Base-by-base conservation (phyloP, 768 basidiomycete species). In the Symmetrospora coprosmae region DNA sequence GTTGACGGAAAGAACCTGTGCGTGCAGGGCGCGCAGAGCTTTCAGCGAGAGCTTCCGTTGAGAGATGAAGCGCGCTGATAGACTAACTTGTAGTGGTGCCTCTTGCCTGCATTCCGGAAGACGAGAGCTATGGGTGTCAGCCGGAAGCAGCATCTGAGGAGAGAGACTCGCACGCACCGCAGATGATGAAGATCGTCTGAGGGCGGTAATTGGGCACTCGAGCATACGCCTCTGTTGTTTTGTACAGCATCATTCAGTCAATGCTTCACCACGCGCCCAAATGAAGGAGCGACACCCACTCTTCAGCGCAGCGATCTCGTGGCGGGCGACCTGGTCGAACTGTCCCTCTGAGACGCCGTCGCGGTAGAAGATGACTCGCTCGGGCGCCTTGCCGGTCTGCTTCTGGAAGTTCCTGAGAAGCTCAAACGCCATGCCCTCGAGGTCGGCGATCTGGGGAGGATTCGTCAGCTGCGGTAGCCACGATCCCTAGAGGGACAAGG, bases 311-410 rank as follows among this genome's bases (percentile, higher is more conserved):
- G 55, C 38, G 19, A 58, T 46, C 31, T 58, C 55, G 13, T 23
- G 3, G 7, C 55, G 41, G 21, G 23, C 25, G 4, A 58, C 55
- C 30, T 23, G 28, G 23, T 63, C 51, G 62, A 59, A 63, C 37
- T 63, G 62, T 19, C 52, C 46, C 35, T 63, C 62, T 8, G 62
- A 55, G 33, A 63, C 62, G 11, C 62, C 62, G 25, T 63, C 62
- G 45, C 47, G 46, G 37, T 33, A 61, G 37, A 62, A 37, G 43
- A 63, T 38, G 35, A 63, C 31, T 8, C 50, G 11, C 5, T 23
- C 13, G 6, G 62, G 62, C 5, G 31, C 8, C 9, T n/a, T 2
- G 17, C 38, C 47, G n/a, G 40, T 59, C 25, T 30, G 27, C 8
- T 35, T 47, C 2, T 43, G 31, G 39, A 58, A 63, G n/a, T 38